Conservation (phyloP, 306 rosid species). For the Purshia tridentata region DNA sequence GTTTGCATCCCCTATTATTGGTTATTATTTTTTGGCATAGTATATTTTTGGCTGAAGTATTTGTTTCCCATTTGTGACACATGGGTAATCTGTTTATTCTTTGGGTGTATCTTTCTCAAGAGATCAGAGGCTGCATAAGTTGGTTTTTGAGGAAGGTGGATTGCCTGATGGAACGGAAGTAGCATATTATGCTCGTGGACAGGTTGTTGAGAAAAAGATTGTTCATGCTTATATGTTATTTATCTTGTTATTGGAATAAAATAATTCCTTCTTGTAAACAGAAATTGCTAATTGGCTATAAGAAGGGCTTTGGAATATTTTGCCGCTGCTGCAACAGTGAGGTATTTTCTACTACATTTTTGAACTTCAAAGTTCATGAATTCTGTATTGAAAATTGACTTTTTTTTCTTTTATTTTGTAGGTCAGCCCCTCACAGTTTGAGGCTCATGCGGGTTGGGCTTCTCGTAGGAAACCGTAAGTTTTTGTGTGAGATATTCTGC, state of each 20-base stretch:
- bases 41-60: constrained; percentile 11
- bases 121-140: constrained; percentile 79
- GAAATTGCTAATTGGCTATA: constrained; percentile 96
- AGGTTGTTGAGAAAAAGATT: constrained; percentile 56
- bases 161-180: constrained; percentile 96
- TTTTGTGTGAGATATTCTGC: constrained; percentile 26
- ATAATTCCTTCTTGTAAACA: constrained; percentile 36
- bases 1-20: constrained; percentile 19
- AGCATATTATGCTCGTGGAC: constrained; percentile 94
- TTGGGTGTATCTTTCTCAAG: constrained; percentile 40
- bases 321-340: constrained; percentile 85
- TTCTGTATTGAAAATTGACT: constrained; percentile 20
- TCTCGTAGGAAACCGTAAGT: constrained; percentile 96
- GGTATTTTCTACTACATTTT: constrained; percentile 47
- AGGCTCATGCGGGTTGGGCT: constrained; percentile 98
- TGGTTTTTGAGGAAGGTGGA: constrained; percentile 92
- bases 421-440: constrained; percentile 97
- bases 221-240: constrained; percentile 21
- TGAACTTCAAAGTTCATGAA: constrained; percentile 24
- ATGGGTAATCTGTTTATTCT: constrained; percentile 21
- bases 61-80: constrained; percentile 12
- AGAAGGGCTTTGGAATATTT: constrained; percentile 79
- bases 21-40: constrained; percentile 18
- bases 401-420: constrained; percentile 41
- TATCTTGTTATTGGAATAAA: constrained; percentile 5